Evolutionary conservation across 2,329 filamentous ascomycete species (phyloP), one percentile per base, ranked within the genome.

Genomic region (Cladophialophora yegresii): DNA sequence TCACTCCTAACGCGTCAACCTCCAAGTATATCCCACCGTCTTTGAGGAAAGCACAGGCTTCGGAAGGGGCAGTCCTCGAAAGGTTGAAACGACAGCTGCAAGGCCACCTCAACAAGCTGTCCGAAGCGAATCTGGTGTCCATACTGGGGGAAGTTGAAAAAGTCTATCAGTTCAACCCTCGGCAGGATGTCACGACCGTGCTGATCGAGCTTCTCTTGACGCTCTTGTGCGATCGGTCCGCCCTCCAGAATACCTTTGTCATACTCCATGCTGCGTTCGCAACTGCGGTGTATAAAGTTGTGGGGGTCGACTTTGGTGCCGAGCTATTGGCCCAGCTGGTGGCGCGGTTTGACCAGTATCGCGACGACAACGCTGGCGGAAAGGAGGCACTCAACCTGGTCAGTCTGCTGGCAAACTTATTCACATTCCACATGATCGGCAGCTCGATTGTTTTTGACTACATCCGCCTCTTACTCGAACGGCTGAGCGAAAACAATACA

Each of bases 11-110:
- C 73, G 75, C 4, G 75, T 77, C 74, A 16, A 74, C 80, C 20
- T 80, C 82, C 5, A 96, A 96, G 84, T 99, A 99, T 72, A 84
- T 97, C 2, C 93, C 95, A 1, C 95, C 93, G 2, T 96, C 93
- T 0, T 79, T 95, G 59, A 86, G 92, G 54, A 87, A 84, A 70
- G 79, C 83, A 36, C 77, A 84, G 2, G 82, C 84, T 0, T 85
- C 86, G 0, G 87, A 90, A 68, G 83, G 84, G 1, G 90, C 96
- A 74, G 80, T 84, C 49, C 80, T 90, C 54, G 81, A 82, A 12
- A 87, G 89, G 45, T 80, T 99, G 56, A 87, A 87, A 64, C 87
- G 91, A 67, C 91, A 96, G 73, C 83, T 91, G 0, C 92, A 98
- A 75, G 93, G 95, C 73, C 83, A 95, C 20, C 84, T 99, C 73